A percentile compares a stretch with the other conserved stretches of the same genome.
These are phyloP conservation scores for Penicillium polonicum DNA, from an alignment of 2,329 filamentous ascomycete species.

Conservation along the genomic window DNA sequence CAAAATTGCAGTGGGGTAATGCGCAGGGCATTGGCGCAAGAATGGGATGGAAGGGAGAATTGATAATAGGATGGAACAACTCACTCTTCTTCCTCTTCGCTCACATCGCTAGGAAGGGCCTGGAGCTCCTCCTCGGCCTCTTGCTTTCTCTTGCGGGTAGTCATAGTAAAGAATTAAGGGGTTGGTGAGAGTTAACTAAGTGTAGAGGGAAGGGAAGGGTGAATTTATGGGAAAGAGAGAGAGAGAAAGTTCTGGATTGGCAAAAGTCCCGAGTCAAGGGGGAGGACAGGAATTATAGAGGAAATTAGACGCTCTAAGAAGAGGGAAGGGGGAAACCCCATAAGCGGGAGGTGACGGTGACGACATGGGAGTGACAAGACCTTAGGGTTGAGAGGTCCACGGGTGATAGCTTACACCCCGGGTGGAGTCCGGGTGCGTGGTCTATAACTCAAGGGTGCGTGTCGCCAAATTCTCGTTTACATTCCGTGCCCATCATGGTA, in stretches of 20 bases:
- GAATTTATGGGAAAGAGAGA: neutral
- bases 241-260: constrained; percentile 24
- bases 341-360: constrained; percentile 25
- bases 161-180: constrained; percentile 45
- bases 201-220: constrained; percentile 15
- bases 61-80: constrained; percentile 14
- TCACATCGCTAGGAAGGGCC: constrained; percentile 50
- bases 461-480: constrained; percentile 13
- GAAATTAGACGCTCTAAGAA: constrained; percentile 10
- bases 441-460: constrained; percentile 12
- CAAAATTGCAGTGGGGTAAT: neutral
- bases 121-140: constrained; percentile 51
- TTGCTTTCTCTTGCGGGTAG: constrained; percentile 52
- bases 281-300: constrained; percentile 22
- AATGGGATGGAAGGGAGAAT: neutral
- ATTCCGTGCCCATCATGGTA: constrained; percentile 10
- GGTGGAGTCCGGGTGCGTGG: constrained; percentile 18
- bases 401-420: constrained; percentile 19
- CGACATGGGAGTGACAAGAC: constrained; percentile 17
- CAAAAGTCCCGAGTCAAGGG: constrained; percentile 16
- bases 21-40: neutral
- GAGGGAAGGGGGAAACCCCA: constrained; percentile 10
- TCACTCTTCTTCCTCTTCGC: constrained; percentile 53
- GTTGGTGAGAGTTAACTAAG: constrained; percentile 24
- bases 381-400: constrained; percentile 6